Percentiles rank a stretch among this genome's conserved stretches.
Evolutionary conservation across 2,329 filamentous ascomycete genomes (phyloP).

Genomic region (Diplodia scrobiculata): DNA sequence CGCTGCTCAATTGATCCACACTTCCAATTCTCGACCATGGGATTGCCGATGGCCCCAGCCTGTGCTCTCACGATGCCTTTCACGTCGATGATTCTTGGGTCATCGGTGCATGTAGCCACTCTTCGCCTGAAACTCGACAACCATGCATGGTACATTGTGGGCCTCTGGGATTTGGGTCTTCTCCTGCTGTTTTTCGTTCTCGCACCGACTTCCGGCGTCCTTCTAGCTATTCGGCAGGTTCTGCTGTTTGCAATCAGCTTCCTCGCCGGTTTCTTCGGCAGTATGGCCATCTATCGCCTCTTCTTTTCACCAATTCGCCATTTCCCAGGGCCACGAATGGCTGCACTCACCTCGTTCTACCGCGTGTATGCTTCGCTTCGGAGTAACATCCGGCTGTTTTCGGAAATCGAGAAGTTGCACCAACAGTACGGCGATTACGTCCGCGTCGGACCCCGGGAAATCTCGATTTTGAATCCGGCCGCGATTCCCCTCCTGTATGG

Average conservation of each 20-base stretch:
- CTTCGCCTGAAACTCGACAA: background rate
- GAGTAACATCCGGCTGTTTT: background rate
- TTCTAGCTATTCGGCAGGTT: background rate
- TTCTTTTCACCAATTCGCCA: conserved; percentile 46
- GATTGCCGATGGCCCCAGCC: background rate
- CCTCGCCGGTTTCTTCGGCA: conserved; percentile 33
- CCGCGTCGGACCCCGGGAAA: conserved; percentile 33
- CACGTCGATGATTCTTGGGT: background rate
- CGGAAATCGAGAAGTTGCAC: conserved; percentile 23
- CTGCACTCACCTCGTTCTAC: conserved; percentile 21
- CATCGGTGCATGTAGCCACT: background rate
- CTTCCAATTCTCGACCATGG: no score
- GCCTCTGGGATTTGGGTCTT: background rate
- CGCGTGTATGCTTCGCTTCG: background rate
- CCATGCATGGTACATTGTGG: background rate
- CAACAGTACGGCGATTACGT: conserved; percentile 28
- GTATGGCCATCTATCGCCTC: conserved; percentile 46
- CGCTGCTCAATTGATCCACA: no score
- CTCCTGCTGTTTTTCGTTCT: background rate
- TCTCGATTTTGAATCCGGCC: conserved; percentile 36
- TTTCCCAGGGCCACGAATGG: conserved; percentile 24
- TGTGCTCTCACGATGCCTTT: background rate
- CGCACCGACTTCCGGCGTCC: background rate
- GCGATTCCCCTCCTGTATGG: conserved; percentile 32
- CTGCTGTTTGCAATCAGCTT: background rate